Evolutionary conservation across 106 monocot genomes (phyloP).

Genomic region (Gastrodia elata): DNA sequence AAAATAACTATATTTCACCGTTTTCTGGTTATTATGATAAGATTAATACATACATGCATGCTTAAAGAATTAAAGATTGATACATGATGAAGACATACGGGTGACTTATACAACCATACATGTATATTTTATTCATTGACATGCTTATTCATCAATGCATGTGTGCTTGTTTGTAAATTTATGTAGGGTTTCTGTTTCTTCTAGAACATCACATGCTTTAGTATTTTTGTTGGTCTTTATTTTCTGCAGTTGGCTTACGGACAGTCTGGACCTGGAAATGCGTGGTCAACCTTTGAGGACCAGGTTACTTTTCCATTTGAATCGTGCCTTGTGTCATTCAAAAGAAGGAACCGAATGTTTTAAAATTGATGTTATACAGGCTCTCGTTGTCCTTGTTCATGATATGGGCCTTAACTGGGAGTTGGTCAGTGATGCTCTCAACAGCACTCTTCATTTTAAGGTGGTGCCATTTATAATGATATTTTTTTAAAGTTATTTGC

Average conservation of each 20-base stretch:
- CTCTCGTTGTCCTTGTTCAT: slow-evolving; percentile 98
- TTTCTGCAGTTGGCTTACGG: slow-evolving; percentile 46
- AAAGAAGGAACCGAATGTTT: not conserved
- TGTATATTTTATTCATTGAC: not conserved
- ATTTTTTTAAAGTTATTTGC: not conserved
- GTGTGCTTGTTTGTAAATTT: not conserved
- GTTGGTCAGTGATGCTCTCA: slow-evolving; percentile 92
- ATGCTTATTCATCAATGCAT: not conserved
- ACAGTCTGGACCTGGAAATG: slow-evolving; percentile 60
- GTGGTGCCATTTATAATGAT: slow-evolving; percentile 21
- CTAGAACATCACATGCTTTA: not conserved
- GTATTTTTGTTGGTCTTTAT: not conserved
- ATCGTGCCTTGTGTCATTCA: not conserved
- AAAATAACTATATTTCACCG: not conserved
- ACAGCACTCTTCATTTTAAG: slow-evolving; percentile 85
- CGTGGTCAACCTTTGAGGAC: slow-evolving; percentile 90
- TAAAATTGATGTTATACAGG: slow-evolving; percentile 30
- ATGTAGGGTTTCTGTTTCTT: not conserved
- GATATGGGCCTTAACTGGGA: slow-evolving; percentile 99
- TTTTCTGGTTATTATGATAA: not conserved
- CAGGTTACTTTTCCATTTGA: slow-evolving; percentile 46
- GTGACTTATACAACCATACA: not conserved
- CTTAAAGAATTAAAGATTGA: not conserved
- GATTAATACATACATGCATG: not conserved
- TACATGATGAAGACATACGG: not conserved